Evolutionary conservation across 768 basidiomycete genomes (phyloP).

Genomic region (Xerocomus potaroensis): DNA sequence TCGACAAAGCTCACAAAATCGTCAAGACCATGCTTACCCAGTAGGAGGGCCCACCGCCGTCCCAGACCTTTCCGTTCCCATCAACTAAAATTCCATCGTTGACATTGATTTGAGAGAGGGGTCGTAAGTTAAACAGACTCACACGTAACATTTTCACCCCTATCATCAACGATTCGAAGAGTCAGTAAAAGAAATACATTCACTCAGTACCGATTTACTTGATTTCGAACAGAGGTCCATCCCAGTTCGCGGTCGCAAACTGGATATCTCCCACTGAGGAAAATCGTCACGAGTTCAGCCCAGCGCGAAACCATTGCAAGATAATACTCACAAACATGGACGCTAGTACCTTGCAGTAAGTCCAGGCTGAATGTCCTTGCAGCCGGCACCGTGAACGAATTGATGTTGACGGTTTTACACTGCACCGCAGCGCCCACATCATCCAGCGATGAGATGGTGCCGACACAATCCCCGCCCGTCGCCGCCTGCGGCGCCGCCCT

Average conservation of each 20-base stretch:
- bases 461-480: slow-evolving; percentile 34
- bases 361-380: slow-evolving; percentile 47
- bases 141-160: slow-evolving; percentile 50
- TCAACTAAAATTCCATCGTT: slow-evolving; percentile 24
- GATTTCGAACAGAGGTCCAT: slow-evolving; percentile 51
- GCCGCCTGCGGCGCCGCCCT: slow-evolving; percentile 14
- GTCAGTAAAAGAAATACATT: neutral
- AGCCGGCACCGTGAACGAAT: slow-evolving; percentile 52
- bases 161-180: slow-evolving; percentile 15
- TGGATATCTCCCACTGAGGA: slow-evolving; percentile 50
- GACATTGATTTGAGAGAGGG: neutral
- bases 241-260: slow-evolving; percentile 52
- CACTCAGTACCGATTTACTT: slow-evolving; percentile 30
- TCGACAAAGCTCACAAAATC: neutral
- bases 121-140: slow-evolving; percentile 14
- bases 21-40: slow-evolving; percentile 30
- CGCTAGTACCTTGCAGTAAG: slow-evolving; percentile 46
- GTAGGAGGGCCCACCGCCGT: slow-evolving; percentile 41
- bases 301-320: neutral
- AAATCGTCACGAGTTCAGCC: neutral
- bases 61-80: slow-evolving; percentile 38
- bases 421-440: slow-evolving; percentile 49
- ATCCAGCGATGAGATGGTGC: slow-evolving; percentile 49
- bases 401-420: slow-evolving; percentile 57
- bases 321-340: slow-evolving; percentile 50